Conservation (phyloP, 2,329 filamentous ascomycete genomes). For the Cladosporium velox region DNA sequence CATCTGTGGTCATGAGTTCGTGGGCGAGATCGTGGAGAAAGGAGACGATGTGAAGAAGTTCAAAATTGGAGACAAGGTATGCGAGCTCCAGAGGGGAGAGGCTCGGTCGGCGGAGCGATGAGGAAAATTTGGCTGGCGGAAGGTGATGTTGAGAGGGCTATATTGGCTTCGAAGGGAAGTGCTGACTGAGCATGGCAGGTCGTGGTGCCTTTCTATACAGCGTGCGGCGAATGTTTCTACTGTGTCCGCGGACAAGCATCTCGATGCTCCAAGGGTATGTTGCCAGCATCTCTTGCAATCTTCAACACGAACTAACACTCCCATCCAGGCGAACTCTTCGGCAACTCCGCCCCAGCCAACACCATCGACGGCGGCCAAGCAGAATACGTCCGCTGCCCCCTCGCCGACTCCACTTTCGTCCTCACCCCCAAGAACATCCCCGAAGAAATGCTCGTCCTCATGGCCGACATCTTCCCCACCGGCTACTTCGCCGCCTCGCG, state of each 20-base stretch:
- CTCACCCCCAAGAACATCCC: conserved; percentile 71
- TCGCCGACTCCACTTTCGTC: conserved; percentile 78
- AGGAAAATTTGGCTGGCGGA: not conserved
- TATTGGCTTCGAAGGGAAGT: no score
- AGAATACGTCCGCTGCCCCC: conserved; percentile 66
- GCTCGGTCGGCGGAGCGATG: not conserved
- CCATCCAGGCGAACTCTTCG: conserved; percentile 48
- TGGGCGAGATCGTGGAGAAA: conserved; percentile 69
- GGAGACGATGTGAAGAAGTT: conserved; percentile 70
- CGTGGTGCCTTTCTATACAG: conserved; percentile 80
- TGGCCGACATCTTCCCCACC: conserved; percentile 88
- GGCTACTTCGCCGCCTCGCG: conserved; percentile 82
- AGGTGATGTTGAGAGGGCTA: not conserved
- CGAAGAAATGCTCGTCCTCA: conserved; percentile 75
- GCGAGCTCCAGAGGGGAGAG: conserved; percentile 4
- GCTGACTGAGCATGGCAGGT: conserved; percentile 50
- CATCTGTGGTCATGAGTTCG: conserved; percentile 79
- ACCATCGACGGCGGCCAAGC: conserved; percentile 38
- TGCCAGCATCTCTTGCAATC: not conserved
- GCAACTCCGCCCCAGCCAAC: conserved; percentile 37
- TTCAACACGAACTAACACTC: not conserved
- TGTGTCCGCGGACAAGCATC: conserved; percentile 76
- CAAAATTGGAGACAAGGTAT: conserved; percentile 64
- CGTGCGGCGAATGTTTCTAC: conserved; percentile 80
- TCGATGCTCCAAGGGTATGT: conserved; percentile 64